Base-by-base conservation (phyloP, 2,329 filamentous ascomycete genomes). In the Colletotrichum theobromicola region DNA sequence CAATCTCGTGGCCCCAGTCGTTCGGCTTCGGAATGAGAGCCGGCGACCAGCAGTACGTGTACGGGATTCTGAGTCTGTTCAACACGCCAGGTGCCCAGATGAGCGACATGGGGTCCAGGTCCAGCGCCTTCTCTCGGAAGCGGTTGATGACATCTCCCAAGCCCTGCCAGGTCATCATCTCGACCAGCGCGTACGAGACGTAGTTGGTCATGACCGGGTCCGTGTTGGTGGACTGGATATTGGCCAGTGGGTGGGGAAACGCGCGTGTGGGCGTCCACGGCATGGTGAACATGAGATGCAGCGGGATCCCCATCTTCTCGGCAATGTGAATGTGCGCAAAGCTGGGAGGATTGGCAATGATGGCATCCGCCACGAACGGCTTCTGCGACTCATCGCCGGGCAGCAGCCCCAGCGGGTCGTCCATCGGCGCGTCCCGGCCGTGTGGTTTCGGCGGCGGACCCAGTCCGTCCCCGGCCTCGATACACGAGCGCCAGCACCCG, bases 221-320 rank as follows among this genome's bases (percentile, higher is more conserved):
- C 2, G 93, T 93, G 78, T 95, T 95, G 1, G 93, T 91, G 2
- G 91, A 92, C 76, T 94, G 90, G 71, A 98, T 93, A 77, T 97
- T 96, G 0, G 95, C 95, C 28, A 98, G 87, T 0, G 95, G 95
- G 79, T 98, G 95, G 1, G 95, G 94, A 77, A 98, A 98, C 0
- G 93, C 91, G 80, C 94, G 92, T 1, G 95, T 98, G 0, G 95
- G 93, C 2, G 94, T 94, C 93, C 95, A 98, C 0, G 95, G 95
- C 95, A 98, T 98, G 2, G 95, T 98, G 84, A 98, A 98, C 94
- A 98, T 97, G 83, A 98, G 91, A 78, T 95, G 94, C 10, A 95
- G 80, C 0, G 94, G 94, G 63, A 95, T 91, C 0, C 93, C 93
- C 78, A 95, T 83, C 82, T 93, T 94, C 82, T 95, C 93, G 1